A percentile compares a stretch with the other conserved stretches of the same genome.
Evolutionary conservation across 805 yeast species (phyloP).

Genomic region (Zygosaccharomyces siamensis): DNA sequence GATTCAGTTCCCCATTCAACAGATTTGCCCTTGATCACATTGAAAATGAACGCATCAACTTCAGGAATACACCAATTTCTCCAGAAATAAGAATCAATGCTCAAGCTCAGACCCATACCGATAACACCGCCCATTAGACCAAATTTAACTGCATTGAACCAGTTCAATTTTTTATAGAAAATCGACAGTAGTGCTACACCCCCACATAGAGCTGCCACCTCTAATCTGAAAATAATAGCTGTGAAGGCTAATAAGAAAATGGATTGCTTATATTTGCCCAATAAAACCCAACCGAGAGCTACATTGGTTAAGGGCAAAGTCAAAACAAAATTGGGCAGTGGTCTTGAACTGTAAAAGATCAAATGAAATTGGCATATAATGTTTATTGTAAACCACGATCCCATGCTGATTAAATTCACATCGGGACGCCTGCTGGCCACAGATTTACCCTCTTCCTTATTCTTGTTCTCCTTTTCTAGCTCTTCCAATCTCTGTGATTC

Average conservation of each 20-base stretch:
- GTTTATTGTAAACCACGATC: slow-evolving; percentile 57
- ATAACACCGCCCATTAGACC: slow-evolving; percentile 43
- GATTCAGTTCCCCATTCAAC: slow-evolving; percentile 85
- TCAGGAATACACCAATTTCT: slow-evolving; percentile 61
- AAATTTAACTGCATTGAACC: slow-evolving; percentile 39
- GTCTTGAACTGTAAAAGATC: slow-evolving; percentile 72
- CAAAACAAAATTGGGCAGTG: slow-evolving; percentile 78
- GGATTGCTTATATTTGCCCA: slow-evolving; percentile 45
- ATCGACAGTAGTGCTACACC: slow-evolving; percentile 46
- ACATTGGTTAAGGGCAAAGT: slow-evolving; percentile 67
- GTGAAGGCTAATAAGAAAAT: slow-evolving; percentile 54
- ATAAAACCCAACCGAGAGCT: slow-evolving; percentile 48
- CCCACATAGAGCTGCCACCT: slow-evolving; percentile 53
- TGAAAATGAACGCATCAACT: slow-evolving; percentile 62
- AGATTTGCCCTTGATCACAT: slow-evolving; percentile 71
- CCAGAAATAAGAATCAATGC: slow-evolving; percentile 81
- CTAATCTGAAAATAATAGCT: slow-evolving; percentile 68
- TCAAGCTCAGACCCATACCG: slow-evolving; percentile 44
- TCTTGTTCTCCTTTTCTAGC: slow-evolving; percentile 17
- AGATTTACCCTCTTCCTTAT: slow-evolving; percentile 10
- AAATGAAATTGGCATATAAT: slow-evolving; percentile 71
- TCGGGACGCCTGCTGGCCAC: slow-evolving; percentile 11
- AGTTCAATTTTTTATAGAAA: slow-evolving; percentile 43
- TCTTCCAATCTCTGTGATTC: slow-evolving; percentile 13
- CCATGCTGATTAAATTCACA: slow-evolving; percentile 30